Evolutionary conservation across 495 filamentous ascomycete species (phyloP).

Genomic region (Aspergillus haitiensis): DNA sequence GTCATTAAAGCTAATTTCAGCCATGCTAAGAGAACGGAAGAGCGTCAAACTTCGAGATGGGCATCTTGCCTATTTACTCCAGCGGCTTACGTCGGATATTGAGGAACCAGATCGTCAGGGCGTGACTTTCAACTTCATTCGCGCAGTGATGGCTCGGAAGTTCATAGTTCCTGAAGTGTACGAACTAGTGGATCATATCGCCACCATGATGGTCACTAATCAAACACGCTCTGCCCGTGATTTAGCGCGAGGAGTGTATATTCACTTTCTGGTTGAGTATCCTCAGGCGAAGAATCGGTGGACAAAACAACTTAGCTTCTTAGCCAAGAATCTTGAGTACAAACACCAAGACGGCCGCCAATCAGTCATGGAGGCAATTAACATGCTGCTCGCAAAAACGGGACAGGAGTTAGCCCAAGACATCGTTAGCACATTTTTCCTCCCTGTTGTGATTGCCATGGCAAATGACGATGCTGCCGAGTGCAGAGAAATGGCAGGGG

Average conservation of each 20-base stretch:
- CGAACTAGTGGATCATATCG: conserved; percentile 83
- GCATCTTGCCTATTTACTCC: conserved; percentile 79
- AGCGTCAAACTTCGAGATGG: conserved; percentile 73
- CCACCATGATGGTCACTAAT: conserved; percentile 94
- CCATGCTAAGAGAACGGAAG: conserved; percentile 78
- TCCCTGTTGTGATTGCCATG: conserved; percentile 80
- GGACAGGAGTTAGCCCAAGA: conserved; percentile 78
- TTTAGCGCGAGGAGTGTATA: conserved; percentile 81
- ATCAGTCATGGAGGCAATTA: conserved; percentile 86
- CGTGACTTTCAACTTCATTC: conserved; percentile 88
- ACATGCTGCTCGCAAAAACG: conserved; percentile 79
- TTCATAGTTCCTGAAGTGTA: conserved; percentile 85
- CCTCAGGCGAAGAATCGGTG: conserved; percentile 86
- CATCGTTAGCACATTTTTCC: conserved; percentile 76
- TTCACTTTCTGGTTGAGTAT: conserved; percentile 93
- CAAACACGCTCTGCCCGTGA: conserved; percentile 83
- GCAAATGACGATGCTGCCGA: conserved; percentile 84
- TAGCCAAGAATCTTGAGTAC: conserved; percentile 88
- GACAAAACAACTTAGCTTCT: conserved; percentile 83
- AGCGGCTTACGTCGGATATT: conserved; percentile 81
- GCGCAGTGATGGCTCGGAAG: conserved; percentile 79
- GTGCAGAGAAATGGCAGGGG: conserved; percentile 80
- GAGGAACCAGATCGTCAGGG: conserved; percentile 90
- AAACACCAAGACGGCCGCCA: conserved; percentile 81
- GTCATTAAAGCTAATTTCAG: conserved; percentile 80